These are phyloP conservation scores for Neonectria faginata DNA, from an alignment of 2,329 filamentous ascomycete species.

Conservation along the genomic window DNA sequence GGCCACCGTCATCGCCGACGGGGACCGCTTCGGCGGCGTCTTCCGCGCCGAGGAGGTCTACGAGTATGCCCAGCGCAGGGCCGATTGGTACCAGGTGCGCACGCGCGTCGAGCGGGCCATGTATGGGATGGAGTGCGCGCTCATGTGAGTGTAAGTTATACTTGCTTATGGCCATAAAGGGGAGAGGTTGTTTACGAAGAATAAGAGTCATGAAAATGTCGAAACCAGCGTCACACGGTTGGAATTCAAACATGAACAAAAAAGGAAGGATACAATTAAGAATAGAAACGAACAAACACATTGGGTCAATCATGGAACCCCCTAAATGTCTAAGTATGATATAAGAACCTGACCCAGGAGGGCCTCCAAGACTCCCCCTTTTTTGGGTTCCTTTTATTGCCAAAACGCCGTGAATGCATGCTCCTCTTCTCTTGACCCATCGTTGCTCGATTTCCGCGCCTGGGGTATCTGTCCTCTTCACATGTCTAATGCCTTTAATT, in stretches of 20 bases:
- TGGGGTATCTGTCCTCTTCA: constrained; percentile 2
- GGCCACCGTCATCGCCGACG: constrained; percentile 93
- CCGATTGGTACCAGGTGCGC: constrained; percentile 94
- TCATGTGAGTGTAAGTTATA: constrained; percentile 72
- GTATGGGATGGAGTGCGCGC: constrained; percentile 89
- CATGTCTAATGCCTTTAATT: constrained; percentile 13
- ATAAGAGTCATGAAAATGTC: constrained; percentile 33
- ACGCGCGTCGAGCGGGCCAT: constrained; percentile 93
- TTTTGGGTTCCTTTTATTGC: neutral
- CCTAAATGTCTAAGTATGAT: constrained; percentile 15
- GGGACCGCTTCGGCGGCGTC: constrained; percentile 88
- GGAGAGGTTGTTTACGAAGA: constrained; percentile 22
- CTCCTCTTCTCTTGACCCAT: constrained; percentile 3
- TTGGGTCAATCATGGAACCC: constrained; percentile 5
- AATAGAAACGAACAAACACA: constrained; percentile 19
- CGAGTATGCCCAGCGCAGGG: constrained; percentile 92
- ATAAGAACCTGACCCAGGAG: constrained; percentile 5
- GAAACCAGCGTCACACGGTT: constrained; percentile 30
- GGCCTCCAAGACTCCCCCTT: constrained; percentile 13
- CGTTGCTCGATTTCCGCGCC: constrained; percentile 1
- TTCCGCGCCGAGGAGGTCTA: constrained; percentile 97
- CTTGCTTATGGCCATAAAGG: no score
- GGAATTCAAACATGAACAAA: constrained; percentile 26
- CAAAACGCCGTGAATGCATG: constrained; percentile 26
- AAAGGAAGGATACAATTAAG: constrained; percentile 25